A percentile compares a stretch with the other conserved stretches of the same genome.
phyloP scores from a whole-genome alignment of 306 rosid genomes.

The Malus sylvestris region DNA sequence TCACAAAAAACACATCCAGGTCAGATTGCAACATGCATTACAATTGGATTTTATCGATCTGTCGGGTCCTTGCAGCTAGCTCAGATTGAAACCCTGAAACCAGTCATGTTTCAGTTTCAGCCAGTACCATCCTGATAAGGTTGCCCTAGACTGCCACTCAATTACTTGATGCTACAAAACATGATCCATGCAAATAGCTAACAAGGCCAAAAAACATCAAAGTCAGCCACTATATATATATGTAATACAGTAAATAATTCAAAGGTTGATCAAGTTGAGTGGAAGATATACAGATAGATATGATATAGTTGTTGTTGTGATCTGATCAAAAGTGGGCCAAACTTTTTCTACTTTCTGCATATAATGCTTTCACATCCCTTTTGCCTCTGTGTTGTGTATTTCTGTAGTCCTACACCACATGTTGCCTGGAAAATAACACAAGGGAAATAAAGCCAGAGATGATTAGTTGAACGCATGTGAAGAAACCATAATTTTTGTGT shows the following conservation, averaged over 20 bases:
- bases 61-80: neutral
- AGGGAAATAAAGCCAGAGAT: neutral
- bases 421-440: neutral
- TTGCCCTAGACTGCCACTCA: conserved; percentile 9
- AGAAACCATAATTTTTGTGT: neutral
- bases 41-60: neutral
- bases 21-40: neutral
- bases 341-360: neutral
- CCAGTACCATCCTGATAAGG: conserved; percentile 8
- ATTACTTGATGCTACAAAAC: neutral
- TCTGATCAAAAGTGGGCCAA: neutral
- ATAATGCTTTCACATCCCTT: neutral
- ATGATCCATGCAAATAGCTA: neutral
- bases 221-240: neutral
- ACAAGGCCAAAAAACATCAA: neutral
- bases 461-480: conserved; percentile 16
- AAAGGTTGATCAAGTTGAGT: neutral
- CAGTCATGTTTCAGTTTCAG: neutral
- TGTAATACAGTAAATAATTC: neutral
- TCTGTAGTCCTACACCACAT: conserved; percentile 5
- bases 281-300: neutral
- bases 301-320: neutral
- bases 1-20: neutral
- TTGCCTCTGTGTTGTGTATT: neutral
- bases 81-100: neutral